phyloP scores from a whole-genome alignment of 352 stramenopile species.

The Globisporangium iwayamae region DNA sequence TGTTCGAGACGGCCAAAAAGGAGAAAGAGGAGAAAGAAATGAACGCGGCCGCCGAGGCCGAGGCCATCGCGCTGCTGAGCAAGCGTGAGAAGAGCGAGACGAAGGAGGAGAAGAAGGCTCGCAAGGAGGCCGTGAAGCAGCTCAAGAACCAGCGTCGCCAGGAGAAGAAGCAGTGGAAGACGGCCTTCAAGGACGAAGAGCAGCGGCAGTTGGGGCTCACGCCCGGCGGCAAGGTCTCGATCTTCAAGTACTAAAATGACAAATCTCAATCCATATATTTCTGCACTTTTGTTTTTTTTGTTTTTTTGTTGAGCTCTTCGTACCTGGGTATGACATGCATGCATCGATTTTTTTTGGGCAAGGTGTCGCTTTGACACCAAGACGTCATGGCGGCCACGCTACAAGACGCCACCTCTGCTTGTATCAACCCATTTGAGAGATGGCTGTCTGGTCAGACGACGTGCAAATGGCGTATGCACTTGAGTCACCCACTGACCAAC shows the following conservation, averaged over 20 bases:
- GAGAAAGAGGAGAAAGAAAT: conserved; percentile 18
- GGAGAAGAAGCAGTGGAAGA: conserved; percentile 95
- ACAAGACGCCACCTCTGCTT: too few relatives aligned
- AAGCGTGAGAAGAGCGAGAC: conserved; percentile 79
- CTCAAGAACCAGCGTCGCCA: conserved; percentile 87
- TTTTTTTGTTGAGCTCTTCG: neutral
- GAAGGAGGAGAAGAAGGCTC: conserved; percentile 89
- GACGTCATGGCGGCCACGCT: too few relatives aligned
- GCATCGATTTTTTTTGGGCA: too few relatives aligned
- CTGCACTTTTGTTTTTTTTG: neutral
- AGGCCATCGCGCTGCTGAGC: conserved; percentile 15
- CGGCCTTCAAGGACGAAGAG: conserved; percentile 92
- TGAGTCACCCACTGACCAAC: too few relatives aligned
- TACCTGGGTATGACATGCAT: too few relatives aligned
- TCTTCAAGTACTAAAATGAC: conserved; percentile 65
- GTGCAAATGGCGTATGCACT: neutral
- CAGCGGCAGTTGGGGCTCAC: conserved; percentile 64
- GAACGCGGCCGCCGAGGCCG: conserved; percentile 11
- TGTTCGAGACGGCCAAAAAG: conserved; percentile 59
- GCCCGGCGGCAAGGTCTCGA: conserved; percentile 53
- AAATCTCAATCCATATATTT: neutral
- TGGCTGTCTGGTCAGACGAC: too few relatives aligned
- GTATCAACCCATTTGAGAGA: too few relatives aligned
- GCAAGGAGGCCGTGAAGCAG: conserved; percentile 92
- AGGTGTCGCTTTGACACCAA: too few relatives aligned